phyloP scores from a whole-genome alignment of 352 stramenopile genomes.

The Phytophthora parvispora region DNA sequence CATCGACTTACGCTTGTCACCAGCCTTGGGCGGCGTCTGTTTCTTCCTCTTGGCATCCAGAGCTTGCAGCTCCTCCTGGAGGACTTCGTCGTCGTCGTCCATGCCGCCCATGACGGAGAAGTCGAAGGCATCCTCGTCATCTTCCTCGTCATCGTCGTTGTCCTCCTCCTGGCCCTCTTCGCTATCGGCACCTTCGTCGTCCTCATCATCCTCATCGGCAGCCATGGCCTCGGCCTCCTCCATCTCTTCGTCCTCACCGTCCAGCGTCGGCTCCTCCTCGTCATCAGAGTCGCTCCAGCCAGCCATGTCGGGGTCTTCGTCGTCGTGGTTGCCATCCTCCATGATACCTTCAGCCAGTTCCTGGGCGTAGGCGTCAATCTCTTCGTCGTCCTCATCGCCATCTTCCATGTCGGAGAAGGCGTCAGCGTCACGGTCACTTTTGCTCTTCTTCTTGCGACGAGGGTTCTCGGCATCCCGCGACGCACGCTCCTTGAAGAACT shows the following conservation, averaged over 20 bases:
- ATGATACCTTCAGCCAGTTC: constrained; percentile 93
- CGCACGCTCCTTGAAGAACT: constrained; percentile 93
- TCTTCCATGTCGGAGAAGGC: constrained; percentile 69
- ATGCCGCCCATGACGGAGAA: constrained; percentile 57
- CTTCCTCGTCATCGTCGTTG: constrained; percentile 42
- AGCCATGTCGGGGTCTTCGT: constrained; percentile 82
- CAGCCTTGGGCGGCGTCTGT: constrained; percentile 55
- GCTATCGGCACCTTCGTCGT: constrained; percentile 47
- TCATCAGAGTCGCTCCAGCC: constrained; percentile 71
- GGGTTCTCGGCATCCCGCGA: constrained; percentile 48
- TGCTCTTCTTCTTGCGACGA: constrained; percentile 44
- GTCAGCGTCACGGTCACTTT: constrained; percentile 52
- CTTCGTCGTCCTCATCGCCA: constrained; percentile 74
- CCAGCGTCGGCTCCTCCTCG: constrained; percentile 53
- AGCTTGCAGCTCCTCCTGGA: constrained; percentile 48
- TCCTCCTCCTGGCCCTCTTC: constrained; percentile 43
- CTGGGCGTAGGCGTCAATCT: constrained; percentile 91
- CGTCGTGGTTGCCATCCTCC: constrained; percentile 79
- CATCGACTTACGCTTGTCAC: constrained; percentile 71
- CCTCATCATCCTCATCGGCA: constrained; percentile 47
- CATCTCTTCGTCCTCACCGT: constrained; percentile 67
- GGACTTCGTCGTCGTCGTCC: constrained; percentile 54
- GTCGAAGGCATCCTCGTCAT: constrained; percentile 52
- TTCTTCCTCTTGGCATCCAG: constrained; percentile 59
- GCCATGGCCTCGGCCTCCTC: constrained; percentile 39